Evolutionary conservation across 192 early-diverging fungal species (phyloP), one percentile per base, ranked within the genome.

Genomic region (Pilaira anomala): DNA sequence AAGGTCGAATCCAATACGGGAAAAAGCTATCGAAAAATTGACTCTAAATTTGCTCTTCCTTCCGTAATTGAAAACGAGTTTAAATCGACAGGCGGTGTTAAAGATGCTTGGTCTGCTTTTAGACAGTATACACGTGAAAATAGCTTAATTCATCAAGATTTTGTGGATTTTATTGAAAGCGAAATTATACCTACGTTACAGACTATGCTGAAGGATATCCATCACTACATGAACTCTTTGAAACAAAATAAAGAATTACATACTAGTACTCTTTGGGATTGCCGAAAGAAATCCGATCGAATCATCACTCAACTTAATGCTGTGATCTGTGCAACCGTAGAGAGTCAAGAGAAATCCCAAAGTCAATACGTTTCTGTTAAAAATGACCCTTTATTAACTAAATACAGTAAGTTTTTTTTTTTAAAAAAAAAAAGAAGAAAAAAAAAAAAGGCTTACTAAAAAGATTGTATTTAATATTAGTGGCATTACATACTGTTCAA

Each of bases 201-300:
- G 3, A 49, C 66, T n/a, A 33, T 78, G 16, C 69, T 75, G 49
- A 71, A 78, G 67, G 69, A 78, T 25, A 78, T 78, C 41, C 72
- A 78, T 26, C 67, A 61, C 52, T 57, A 50, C 45, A 67, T 72
- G 53, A 64, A 67, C 48, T 67, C 59, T 5, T 48, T 78, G 45
- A 74, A 69, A 63, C 53, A 67, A 22, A 73, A 75, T 28, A 51
- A 71, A 25, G 63, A 36, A 28, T 18, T 78, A 8, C 64, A 64
- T 65, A 65, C 63, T 30, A 64, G 59, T 42, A 54, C 52, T 11
- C 67, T 78, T 46, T 75, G 64, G 60, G 75, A 78, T 28, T 73
- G 75, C 19, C 66, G 69, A 21, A 73, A 78, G 61, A 51, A 39
- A 5, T 66, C 77, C 2, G 62, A 69, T 58, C 71, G 75, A 45